Conservation (phyloP, 1,139 yeast species). For the Eremothecium sinecaudum region DNA sequence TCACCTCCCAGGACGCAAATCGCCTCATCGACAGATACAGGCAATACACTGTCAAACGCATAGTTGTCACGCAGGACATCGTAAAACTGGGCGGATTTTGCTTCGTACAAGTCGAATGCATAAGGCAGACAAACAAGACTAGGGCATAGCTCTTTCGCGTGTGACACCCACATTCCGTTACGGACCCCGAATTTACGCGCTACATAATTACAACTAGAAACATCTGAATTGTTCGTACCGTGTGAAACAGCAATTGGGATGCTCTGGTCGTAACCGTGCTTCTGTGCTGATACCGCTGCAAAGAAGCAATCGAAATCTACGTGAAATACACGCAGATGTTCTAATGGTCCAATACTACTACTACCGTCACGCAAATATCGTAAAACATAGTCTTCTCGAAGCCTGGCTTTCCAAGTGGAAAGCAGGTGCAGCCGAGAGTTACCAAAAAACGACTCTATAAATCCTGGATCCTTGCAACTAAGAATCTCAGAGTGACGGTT, state of each 20-base stretch:
- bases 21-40: conserved; percentile 90
- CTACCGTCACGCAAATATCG: conserved; percentile 34
- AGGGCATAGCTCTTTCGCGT: conserved; percentile 60
- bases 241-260: conserved; percentile 77
- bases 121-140: conserved; percentile 53
- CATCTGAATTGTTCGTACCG: conserved; percentile 54
- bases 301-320: conserved; percentile 92
- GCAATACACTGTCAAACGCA: conserved; percentile 48
- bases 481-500: conserved; percentile 12
- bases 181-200: conserved; percentile 66
- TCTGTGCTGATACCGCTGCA: conserved; percentile 73
- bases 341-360: conserved; percentile 5
- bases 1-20: conserved; percentile 52
- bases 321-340: conserved; percentile 46
- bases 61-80: conserved; percentile 29
- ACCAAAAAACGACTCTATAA: conserved; percentile 59
- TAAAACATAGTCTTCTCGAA: conserved; percentile 46
- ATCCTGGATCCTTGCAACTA: conserved; percentile 73
- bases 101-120: conserved; percentile 66
- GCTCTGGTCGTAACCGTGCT: conserved; percentile 43
- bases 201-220: conserved; percentile 87
- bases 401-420: conserved; percentile 76
- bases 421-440: conserved; percentile 82
- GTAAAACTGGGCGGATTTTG: conserved; percentile 48
- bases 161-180: conserved; percentile 84